Percentiles rank a stretch among this genome's conserved stretches.
These are phyloP conservation scores for Ceratocystis cacaofunesta DNA, from an alignment of 2,329 filamentous ascomycete species.

Conservation along the genomic window DNA sequence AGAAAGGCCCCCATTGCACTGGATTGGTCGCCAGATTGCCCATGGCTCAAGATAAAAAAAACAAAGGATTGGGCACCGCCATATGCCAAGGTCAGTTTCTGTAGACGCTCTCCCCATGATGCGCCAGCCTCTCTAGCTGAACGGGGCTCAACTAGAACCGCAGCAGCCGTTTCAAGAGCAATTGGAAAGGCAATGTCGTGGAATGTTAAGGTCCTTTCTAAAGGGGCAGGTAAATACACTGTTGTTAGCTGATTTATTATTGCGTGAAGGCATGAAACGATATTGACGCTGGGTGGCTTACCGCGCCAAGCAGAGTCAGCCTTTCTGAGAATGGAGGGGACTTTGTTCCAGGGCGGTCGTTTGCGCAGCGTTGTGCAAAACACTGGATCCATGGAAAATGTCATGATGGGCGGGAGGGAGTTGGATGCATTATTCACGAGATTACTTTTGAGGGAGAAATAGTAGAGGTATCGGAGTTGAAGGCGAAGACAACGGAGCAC, in stretches of 20 bases:
- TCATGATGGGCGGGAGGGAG: neutral
- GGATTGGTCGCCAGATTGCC: neutral
- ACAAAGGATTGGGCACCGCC: conserved; percentile 29
- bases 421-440: neutral
- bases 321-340: conserved; percentile 21
- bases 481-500: neutral
- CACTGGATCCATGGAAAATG: conserved; percentile 19
- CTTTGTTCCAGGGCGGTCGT: conserved; percentile 26
- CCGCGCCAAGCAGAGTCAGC: conserved; percentile 21
- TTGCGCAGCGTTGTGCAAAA: conserved; percentile 29
- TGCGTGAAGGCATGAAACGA: neutral
- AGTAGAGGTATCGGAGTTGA: neutral
- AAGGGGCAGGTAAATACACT: conserved; percentile 3
- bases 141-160: conserved; percentile 4
- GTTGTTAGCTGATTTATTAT: neutral
- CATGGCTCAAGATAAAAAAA: conserved; percentile 30
- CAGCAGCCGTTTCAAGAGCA: conserved; percentile 3
- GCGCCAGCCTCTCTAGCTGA: neutral
- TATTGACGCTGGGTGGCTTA: conserved; percentile 15
- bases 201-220: conserved; percentile 29
- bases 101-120: conserved; percentile 24
- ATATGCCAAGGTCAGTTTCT: conserved; percentile 29
- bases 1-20: conserved; percentile 26
- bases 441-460: neutral
- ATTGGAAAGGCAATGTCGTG: conserved; percentile 34